phyloP scores from a whole-genome alignment of 2,329 filamentous ascomycete genomes.

The Pseudopithomyces chartarum region DNA sequence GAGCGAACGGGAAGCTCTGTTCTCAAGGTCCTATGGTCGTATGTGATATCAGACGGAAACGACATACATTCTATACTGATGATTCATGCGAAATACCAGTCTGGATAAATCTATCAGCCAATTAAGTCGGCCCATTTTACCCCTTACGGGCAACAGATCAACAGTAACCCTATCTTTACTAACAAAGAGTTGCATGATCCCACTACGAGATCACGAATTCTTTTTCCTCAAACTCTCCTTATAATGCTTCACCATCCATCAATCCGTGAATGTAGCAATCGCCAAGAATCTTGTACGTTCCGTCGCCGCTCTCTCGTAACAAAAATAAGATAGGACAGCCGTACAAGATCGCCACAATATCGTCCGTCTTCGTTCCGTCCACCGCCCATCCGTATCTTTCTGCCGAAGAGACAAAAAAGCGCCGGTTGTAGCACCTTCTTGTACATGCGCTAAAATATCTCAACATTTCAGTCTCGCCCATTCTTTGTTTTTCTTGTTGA shows the following conservation, averaged over 20 bases:
- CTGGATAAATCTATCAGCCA: too few species aligned
- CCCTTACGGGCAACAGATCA: too few species aligned
- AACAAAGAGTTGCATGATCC: too few species aligned
- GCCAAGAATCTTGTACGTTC: background rate
- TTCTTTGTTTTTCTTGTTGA: background rate
- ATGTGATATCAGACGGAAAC: too few species aligned
- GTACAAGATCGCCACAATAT: background rate
- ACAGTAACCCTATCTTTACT: too few species aligned
- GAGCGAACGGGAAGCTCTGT: too few species aligned
- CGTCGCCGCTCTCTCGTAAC: background rate
- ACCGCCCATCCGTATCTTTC: background rate
- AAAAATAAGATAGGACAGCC: background rate
- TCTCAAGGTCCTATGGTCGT: too few species aligned
- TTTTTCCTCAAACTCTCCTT: too few species aligned
- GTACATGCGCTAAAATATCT: background rate
- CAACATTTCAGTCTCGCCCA: background rate
- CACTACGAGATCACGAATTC: too few species aligned
- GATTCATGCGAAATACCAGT: too few species aligned
- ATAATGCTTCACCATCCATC: background rate
- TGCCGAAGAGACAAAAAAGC: background rate
- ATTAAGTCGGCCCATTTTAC: too few species aligned
- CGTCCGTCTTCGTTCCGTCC: background rate
- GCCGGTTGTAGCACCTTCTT: background rate
- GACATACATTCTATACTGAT: too few species aligned
- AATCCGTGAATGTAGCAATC: background rate